Evolutionary conservation across 352 stramenopile genomes (phyloP).

Genomic region (Pythium sp.): DNA sequence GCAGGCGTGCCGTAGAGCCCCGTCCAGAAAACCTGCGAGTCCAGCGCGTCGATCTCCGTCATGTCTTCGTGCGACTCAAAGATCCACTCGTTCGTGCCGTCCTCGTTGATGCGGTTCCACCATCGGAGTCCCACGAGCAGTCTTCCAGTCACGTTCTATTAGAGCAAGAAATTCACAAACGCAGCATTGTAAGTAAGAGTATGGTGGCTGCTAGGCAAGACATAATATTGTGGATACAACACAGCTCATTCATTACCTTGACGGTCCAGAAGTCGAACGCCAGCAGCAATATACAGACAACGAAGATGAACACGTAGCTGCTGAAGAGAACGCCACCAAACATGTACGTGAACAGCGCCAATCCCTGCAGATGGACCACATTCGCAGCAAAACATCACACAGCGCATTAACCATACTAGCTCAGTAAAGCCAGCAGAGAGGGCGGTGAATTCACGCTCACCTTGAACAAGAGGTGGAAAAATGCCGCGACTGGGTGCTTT

Average conservation of each 20-base stretch:
- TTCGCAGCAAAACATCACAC: not conserved
- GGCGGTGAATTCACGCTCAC: constrained; percentile 9
- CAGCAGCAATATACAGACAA: constrained; percentile 95
- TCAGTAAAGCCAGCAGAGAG: not conserved
- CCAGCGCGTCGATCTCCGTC: constrained; percentile 84
- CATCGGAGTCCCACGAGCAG: constrained; percentile 95
- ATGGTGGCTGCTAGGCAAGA: not conserved
- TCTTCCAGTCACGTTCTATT: constrained; percentile 82
- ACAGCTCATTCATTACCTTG: constrained; percentile 54
- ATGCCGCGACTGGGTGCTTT: constrained; percentile 92
- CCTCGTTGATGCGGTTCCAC: constrained; percentile 97
- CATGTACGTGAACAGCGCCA: constrained; percentile 93
- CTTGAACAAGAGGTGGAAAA: constrained; percentile 99
- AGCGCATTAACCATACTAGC: not conserved
- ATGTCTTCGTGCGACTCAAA: constrained; percentile 95
- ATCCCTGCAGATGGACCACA: constrained; percentile 20
- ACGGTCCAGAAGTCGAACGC: constrained; percentile 99
- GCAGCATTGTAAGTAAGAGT: not conserved
- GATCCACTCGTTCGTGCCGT: constrained; percentile 95
- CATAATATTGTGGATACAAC: not conserved
- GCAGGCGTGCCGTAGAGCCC: constrained; percentile 93
- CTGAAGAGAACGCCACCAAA: constrained; percentile 89
- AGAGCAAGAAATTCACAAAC: not conserved
- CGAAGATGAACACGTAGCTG: constrained; percentile 96
- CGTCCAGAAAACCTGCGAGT: constrained; percentile 94